Conservation (phyloP, 108 stramenopile species). For the Aureococcus anophagefferens region DNA sequence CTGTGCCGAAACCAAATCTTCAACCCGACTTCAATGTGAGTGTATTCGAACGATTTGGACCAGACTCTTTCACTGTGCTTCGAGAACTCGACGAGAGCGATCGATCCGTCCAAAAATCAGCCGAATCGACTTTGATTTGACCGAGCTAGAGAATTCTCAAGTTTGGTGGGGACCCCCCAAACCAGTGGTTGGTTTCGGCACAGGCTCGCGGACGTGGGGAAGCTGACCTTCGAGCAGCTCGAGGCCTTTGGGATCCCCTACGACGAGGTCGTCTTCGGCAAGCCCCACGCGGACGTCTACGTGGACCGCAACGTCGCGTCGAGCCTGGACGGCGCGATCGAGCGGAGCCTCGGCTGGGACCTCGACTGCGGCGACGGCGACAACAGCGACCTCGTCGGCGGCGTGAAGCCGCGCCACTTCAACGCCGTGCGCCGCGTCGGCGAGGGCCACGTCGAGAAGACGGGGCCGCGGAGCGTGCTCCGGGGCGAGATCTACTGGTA, state of each 20-base stretch:
- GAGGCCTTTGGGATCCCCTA: conserved; percentile 4
- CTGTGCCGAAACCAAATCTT: no score
- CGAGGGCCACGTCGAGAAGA: conserved; percentile 18
- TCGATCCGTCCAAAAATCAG: no score
- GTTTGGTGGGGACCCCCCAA: no score
- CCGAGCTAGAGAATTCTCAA: no score
- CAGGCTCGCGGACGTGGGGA: no score
- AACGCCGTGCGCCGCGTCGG: conserved; percentile 15
- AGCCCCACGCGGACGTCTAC: conserved; percentile 10
- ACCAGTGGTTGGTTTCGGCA: no score
- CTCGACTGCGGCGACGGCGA: conserved; percentile 4
- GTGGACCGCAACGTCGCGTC: neutral
- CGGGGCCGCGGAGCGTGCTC: conserved; percentile 10
- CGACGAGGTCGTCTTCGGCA: conserved; percentile 18
- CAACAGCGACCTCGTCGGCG: conserved; percentile 4
- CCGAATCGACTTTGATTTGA: no score
- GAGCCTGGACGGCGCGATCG: neutral
- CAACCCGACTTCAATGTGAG: no score
- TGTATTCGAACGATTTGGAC: no score
- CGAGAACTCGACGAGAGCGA: no score
- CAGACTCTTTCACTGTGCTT: no score
- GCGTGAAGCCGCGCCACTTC: neutral
- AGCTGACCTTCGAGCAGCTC: neutral
- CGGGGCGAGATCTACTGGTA: conserved; percentile 18
- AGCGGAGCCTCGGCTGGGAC: neutral